phyloP scores from a whole-genome alignment of 306 rosid genomes.

The Castanea sativa region DNA sequence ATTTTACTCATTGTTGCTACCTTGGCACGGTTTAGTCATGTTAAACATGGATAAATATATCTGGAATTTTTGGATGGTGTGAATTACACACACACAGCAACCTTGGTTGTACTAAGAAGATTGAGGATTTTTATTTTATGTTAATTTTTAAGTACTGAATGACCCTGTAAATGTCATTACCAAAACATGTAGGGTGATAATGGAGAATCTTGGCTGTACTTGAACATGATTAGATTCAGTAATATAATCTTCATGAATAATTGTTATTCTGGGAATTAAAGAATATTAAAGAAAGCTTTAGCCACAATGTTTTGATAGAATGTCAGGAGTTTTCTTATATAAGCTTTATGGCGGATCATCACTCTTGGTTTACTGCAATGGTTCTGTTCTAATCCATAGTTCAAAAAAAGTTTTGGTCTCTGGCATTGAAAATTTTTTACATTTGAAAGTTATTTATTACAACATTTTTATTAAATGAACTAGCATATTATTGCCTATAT shows the following conservation, averaged over 20 bases:
- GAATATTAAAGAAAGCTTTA: neutral
- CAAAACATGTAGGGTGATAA: neutral
- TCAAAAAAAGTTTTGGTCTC: neutral
- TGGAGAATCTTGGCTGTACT: neutral
- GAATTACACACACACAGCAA: too few species aligned
- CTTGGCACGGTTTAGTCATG: neutral
- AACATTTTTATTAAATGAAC: slow-evolving; percentile 5
- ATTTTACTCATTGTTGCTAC: neutral
- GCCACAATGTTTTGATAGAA: neutral
- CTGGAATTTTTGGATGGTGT: too few species aligned
- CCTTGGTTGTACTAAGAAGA: neutral
- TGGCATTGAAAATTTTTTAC: neutral
- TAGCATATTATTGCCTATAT: neutral
- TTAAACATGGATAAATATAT: neutral
- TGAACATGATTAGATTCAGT: neutral
- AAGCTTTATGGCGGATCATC: neutral
- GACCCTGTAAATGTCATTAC: neutral
- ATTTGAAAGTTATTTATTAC: neutral
- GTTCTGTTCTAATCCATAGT: neutral
- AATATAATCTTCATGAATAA: neutral
- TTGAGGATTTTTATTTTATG: neutral
- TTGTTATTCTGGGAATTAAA: neutral
- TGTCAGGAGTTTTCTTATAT: neutral
- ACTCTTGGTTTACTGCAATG: neutral
- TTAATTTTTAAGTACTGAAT: neutral